These are phyloP conservation scores for Fusarium lateritium DNA, from an alignment of 2,329 filamentous ascomycete genomes.

Conservation along the genomic window DNA sequence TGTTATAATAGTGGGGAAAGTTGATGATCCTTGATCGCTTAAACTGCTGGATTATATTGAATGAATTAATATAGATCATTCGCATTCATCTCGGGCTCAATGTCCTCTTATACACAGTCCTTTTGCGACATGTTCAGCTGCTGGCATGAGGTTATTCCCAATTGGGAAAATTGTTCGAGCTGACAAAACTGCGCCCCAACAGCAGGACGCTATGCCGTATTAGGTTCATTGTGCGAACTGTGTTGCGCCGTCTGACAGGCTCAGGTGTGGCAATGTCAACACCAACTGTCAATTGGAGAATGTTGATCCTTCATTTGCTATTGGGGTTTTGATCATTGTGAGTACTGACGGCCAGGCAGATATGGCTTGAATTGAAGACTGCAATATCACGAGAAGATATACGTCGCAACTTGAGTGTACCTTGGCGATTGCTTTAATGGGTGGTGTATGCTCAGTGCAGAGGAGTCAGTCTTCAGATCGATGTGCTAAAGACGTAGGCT, in stretches of 20 bases:
- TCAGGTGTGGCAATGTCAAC: background rate
- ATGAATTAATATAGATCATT: accelerated
- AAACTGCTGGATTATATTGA: too few species aligned
- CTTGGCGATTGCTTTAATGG: too few species aligned
- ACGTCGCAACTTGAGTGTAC: too few species aligned
- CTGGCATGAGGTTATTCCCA: constrained; percentile 16
- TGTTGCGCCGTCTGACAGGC: constrained; percentile 6
- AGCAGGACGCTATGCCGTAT: constrained; percentile 3
- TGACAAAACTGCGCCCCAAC: background rate
- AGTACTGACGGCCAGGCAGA: too few species aligned
- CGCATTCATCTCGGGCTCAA: background rate
- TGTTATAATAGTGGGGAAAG: too few species aligned
- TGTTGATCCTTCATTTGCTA: background rate
- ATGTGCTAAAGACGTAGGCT: too few species aligned
- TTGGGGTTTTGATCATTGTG: too few species aligned
- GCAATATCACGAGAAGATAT: too few species aligned
- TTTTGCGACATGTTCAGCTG: background rate
- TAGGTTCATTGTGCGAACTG: constrained; percentile 27
- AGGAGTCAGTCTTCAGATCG: too few species aligned
- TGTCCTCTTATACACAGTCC: background rate
- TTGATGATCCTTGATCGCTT: background rate
- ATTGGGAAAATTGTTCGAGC: constrained; percentile 28
- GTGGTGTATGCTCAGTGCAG: too few species aligned
- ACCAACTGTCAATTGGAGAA: background rate
- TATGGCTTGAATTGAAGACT: too few species aligned